phyloP scores from a whole-genome alignment of 2,329 filamentous ascomycete genomes.

The Ophiognomonia clavigignenti-juglandacearum region DNA sequence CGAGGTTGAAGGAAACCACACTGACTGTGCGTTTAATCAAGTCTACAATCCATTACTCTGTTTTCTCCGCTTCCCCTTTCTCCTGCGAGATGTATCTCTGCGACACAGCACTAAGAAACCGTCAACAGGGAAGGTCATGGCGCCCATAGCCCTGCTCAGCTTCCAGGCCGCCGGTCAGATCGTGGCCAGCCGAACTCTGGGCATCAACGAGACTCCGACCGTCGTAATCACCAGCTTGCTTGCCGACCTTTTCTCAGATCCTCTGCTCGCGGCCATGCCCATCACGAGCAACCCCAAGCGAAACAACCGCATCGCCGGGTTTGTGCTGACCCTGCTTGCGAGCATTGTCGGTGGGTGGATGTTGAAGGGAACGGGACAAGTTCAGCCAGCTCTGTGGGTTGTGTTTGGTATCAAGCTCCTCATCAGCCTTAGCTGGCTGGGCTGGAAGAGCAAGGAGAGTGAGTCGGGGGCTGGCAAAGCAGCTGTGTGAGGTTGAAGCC shows the following conservation, averaged over 20 bases:
- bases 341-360: conserved; percentile 46
- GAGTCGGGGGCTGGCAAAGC: no score
- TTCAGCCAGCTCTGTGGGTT: conserved; percentile 40
- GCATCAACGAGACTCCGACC: conserved; percentile 49
- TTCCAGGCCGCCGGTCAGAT: conserved; percentile 52
- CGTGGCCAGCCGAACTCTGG: conserved; percentile 41
- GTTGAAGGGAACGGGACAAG: conserved; percentile 34
- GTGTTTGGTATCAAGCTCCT: conserved; percentile 39
- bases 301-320: conserved; percentile 40
- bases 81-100: neutral
- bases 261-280: conserved; percentile 33
- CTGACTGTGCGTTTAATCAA: conserved; percentile 1
- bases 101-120: neutral
- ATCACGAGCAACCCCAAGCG: conserved; percentile 41
- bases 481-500: no score
- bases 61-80: neutral
- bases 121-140: conserved; percentile 22
- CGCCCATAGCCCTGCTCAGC: conserved; percentile 34
- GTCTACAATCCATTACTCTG: no score
- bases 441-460: no score
- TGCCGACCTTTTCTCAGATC: conserved; percentile 48
- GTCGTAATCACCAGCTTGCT: conserved; percentile 52
- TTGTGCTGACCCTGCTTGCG: conserved; percentile 40
- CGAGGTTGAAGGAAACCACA: neutral
- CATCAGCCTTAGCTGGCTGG: conserved; percentile 31